Percentiles rank a stretch among this genome's conserved stretches.
Evolutionary conservation across 768 basidiomycete species (phyloP).

Genomic region (Plicaturopsis crispa): DNA sequence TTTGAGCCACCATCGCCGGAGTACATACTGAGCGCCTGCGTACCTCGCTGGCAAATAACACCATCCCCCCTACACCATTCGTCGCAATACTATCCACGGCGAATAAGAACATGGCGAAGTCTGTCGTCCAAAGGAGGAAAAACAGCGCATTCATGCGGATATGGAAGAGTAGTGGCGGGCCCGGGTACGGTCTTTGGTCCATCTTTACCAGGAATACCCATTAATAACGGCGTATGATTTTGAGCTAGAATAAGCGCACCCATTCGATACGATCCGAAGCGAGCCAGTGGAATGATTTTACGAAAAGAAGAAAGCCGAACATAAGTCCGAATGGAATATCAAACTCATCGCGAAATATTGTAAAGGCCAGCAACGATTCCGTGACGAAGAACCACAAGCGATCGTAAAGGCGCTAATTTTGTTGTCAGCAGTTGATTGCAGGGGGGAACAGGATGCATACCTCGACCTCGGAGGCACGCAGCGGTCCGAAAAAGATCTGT

Average conservation of each 20-base stretch:
- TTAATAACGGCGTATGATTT: slow-evolving; percentile 5
- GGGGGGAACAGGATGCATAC: slow-evolving; percentile 31
- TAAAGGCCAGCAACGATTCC: slow-evolving; percentile 91
- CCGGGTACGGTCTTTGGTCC: slow-evolving; percentile 91
- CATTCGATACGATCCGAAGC: slow-evolving; percentile 94
- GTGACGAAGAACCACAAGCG: slow-evolving; percentile 97
- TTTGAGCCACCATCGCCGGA: slow-evolving; percentile 11
- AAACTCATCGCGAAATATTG: slow-evolving; percentile 95
- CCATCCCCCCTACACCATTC: slow-evolving; percentile 82
- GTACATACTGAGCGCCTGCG: too few species aligned
- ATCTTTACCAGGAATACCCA: slow-evolving; percentile 57
- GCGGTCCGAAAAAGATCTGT: slow-evolving; percentile 83
- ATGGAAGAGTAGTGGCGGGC: slow-evolving; percentile 79
- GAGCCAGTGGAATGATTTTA: slow-evolving; percentile 98
- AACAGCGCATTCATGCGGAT: slow-evolving; percentile 74
- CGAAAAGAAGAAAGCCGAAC: slow-evolving; percentile 90
- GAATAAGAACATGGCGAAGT: slow-evolving; percentile 71
- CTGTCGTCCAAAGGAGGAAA: slow-evolving; percentile 63
- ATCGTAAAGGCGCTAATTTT: slow-evolving; percentile 95
- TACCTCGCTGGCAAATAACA: slow-evolving; percentile 93
- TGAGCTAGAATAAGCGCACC: slow-evolving; percentile 38
- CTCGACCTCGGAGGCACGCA: slow-evolving; percentile 88
- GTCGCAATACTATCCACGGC: slow-evolving; percentile 75
- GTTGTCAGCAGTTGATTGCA: too few species aligned
- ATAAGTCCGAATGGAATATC: slow-evolving; percentile 88